Percentiles rank a stretch among this genome's conserved stretches.
These are phyloP conservation scores for Mortierella sp. DNA, from an alignment of 371 early-diverging fungal species.

Conservation along the genomic window DNA sequence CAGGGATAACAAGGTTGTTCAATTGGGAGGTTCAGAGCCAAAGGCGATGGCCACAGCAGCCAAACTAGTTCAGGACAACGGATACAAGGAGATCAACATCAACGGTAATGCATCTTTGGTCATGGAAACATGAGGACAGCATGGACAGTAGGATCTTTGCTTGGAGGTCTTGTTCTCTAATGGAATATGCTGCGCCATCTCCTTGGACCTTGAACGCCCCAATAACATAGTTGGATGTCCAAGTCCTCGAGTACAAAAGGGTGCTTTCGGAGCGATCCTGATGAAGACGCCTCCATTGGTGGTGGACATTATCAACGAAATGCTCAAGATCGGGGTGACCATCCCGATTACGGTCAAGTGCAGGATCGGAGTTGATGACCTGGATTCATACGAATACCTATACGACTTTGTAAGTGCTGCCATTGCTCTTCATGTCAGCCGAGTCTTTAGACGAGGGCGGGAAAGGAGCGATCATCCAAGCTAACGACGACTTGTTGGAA, in stretches of 20 bases:
- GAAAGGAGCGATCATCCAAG: neutral
- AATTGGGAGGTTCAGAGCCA: conserved; percentile 70
- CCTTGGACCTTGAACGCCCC: no score
- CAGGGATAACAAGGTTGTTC: conserved; percentile 65
- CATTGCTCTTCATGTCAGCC: neutral
- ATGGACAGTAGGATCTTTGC: no score
- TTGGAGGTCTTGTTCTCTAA: no score
- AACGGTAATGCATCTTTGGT: conserved; percentile 66
- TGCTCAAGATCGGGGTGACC: conserved; percentile 58
- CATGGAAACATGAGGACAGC: no score
- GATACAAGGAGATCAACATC: conserved; percentile 72
- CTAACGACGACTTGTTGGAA: no score
- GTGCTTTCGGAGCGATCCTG: conserved; percentile 78
- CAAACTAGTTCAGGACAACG: conserved; percentile 59
- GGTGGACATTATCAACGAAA: conserved; percentile 67
- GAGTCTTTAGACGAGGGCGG: no score
- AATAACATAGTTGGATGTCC: conserved; percentile 81
- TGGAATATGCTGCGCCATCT: no score
- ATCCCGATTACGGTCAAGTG: conserved; percentile 81
- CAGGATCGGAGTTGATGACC: conserved; percentile 78
- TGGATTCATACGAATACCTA: conserved; percentile 74
- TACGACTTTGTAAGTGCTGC: conserved; percentile 61
- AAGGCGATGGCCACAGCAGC: conserved; percentile 64
- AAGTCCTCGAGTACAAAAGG: conserved; percentile 74
- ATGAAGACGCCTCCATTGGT: conserved; percentile 77